A percentile compares a stretch with the other conserved stretches of the same genome.
Evolutionary conservation across 768 basidiomycete species (phyloP).

Genomic region (Pleurotus pulmonarius): DNA sequence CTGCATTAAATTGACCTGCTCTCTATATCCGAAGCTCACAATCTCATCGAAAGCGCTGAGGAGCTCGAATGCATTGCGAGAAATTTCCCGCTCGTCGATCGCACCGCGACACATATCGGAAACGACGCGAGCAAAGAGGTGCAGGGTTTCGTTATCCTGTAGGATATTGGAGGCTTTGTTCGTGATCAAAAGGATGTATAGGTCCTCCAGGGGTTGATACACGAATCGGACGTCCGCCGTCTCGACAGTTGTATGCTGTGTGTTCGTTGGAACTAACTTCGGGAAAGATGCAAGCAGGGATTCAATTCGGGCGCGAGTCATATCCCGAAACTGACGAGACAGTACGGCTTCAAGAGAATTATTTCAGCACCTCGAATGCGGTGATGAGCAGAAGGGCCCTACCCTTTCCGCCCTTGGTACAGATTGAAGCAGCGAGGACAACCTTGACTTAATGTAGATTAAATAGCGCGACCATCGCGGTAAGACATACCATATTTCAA

Average conservation of each 20-base stretch:
- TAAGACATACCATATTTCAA: no score
- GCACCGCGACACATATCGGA: conserved; percentile 86
- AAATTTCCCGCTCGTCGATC: conserved; percentile 80
- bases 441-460: conserved; percentile 45
- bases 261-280: conserved; percentile 92
- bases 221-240: conserved; percentile 94
- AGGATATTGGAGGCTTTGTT: conserved; percentile 99
- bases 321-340: conserved; percentile 93
- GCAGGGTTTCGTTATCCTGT: conserved; percentile 95
- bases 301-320: conserved; percentile 90
- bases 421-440: conserved; percentile 91
- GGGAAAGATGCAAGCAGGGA: conserved; percentile 96
- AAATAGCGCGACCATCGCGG: background rate
- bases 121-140: conserved; percentile 90
- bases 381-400: conserved; percentile 17
- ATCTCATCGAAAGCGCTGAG: conserved; percentile 97
- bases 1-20: conserved; percentile 75
- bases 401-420: conserved; percentile 93
- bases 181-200: conserved; percentile 96
- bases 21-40: conserved; percentile 83
- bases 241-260: conserved; percentile 95
- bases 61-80: conserved; percentile 88
- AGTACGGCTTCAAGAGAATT: conserved; percentile 58
- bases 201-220: conserved; percentile 93
- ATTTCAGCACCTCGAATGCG: background rate